Evolutionary conservation across 805 yeast species (phyloP).

Genomic region (Yarrowia sp.): DNA sequence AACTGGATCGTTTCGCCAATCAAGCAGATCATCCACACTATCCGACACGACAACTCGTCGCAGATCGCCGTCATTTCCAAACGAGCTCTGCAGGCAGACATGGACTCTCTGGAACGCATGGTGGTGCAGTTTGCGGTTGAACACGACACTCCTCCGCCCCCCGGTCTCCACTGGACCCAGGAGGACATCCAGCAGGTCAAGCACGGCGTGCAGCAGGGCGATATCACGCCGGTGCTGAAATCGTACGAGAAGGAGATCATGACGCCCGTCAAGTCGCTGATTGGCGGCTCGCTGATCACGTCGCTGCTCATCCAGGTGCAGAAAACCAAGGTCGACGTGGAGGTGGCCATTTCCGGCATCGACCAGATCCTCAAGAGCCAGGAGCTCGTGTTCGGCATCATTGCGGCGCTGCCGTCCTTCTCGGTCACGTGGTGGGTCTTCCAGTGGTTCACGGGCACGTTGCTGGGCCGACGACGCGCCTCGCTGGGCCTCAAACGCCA

Average conservation of each 20-base stretch:
- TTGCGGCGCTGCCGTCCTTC: slow-evolving; percentile 79
- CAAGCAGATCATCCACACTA: slow-evolving; percentile 71
- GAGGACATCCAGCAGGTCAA: slow-evolving; percentile 50
- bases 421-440: slow-evolving; percentile 56
- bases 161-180: not conserved
- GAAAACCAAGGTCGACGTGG: slow-evolving; percentile 94
- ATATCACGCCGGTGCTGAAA: slow-evolving; percentile 77
- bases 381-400: slow-evolving; percentile 90
- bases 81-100: slow-evolving; percentile 77
- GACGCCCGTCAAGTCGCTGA: slow-evolving; percentile 66
- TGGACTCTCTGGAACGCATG: slow-evolving; percentile 86
- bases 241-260: slow-evolving; percentile 79
- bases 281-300: slow-evolving; percentile 76
- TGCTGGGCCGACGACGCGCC: slow-evolving; percentile 43
- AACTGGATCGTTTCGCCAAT: slow-evolving; percentile 89
- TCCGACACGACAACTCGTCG: slow-evolving; percentile 80
- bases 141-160: slow-evolving; percentile 39
- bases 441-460: slow-evolving; percentile 40
- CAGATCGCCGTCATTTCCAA: slow-evolving; percentile 79
- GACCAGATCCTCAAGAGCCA: slow-evolving; percentile 89
- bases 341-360: slow-evolving; percentile 86
- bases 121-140: slow-evolving; percentile 71
- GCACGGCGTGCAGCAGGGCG: slow-evolving; percentile 68
- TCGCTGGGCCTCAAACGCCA: slow-evolving; percentile 40
- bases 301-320: slow-evolving; percentile 90